Conservation (phyloP, 148 eudicot genomes). For the Heliamphora exappendiculata region DNA sequence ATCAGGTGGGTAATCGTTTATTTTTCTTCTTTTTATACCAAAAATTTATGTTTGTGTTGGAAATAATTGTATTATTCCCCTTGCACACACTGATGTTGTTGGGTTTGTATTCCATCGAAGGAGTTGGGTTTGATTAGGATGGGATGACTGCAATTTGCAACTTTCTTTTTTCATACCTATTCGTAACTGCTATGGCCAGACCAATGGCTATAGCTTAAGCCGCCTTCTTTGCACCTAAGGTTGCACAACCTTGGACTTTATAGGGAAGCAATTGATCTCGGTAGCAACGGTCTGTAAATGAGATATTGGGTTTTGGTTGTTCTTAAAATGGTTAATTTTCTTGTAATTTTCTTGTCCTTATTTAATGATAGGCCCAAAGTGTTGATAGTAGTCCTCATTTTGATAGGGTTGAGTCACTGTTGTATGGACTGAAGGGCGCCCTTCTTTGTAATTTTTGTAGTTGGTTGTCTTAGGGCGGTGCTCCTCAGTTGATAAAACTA, state of each 20-base stretch:
- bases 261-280: neutral
- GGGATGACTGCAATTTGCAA: neutral
- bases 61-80: neutral
- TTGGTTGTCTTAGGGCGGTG: too few species aligned
- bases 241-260: neutral
- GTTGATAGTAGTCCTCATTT: too few species aligned
- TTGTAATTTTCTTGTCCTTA: too few species aligned
- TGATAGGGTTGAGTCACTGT: too few species aligned
- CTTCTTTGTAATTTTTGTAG: too few species aligned
- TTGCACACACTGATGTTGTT: neutral
- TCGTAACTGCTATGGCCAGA: neutral
- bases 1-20: conserved; percentile 28
- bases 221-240: neutral
- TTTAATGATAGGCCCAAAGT: too few species aligned
- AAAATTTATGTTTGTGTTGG: neutral
- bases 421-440: too few species aligned
- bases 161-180: neutral
- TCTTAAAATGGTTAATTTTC: too few species aligned
- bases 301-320: neutral
- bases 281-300: neutral
- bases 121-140: neutral
- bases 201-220: neutral
- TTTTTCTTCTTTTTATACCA: neutral
- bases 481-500: too few species aligned
- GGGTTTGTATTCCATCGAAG: neutral